Conservation (phyloP, 208 protist species). For the Naegleria lovaniensis region DNA sequence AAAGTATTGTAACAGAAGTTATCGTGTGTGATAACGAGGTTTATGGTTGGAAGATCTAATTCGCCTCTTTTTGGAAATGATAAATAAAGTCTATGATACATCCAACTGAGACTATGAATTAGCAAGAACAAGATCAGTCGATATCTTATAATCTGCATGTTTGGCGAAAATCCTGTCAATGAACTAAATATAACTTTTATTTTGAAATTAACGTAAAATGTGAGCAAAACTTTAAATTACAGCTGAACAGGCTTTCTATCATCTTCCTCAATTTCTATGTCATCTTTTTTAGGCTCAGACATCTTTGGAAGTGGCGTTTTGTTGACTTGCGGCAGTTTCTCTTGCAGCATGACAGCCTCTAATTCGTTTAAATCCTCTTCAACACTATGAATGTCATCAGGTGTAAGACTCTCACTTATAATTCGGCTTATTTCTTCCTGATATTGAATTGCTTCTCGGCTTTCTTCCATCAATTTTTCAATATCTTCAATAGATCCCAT, state of each 20-base stretch:
- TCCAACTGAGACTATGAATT: too few relatives aligned
- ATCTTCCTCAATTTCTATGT: neutral
- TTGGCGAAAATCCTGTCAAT: too few relatives aligned
- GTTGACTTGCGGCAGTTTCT: neutral
- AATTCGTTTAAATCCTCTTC: slow-evolving; percentile 6
- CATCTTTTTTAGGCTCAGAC: neutral
- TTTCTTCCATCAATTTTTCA: slow-evolving; percentile 20
- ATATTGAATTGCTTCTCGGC: slow-evolving; percentile 23
- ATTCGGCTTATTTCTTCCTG: neutral
- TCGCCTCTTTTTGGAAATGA: too few relatives aligned
- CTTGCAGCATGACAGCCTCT: neutral
- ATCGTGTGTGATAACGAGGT: too few relatives aligned
- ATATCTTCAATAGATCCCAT: slow-evolving; percentile 17
- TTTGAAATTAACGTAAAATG: too few relatives aligned
- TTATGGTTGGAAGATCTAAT: too few relatives aligned
- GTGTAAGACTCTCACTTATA: neutral
- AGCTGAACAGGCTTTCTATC: neutral
- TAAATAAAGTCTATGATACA: too few relatives aligned
- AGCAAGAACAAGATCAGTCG: too few relatives aligned
- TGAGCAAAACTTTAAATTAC: too few relatives aligned
- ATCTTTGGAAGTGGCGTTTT: neutral
- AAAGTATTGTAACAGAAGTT: too few relatives aligned
- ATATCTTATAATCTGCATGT: too few relatives aligned
- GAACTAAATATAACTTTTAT: too few relatives aligned
- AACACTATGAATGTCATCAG: neutral